phyloP scores from a whole-genome alignment of 2,329 filamentous ascomycete species.

The Hirsutella minnesotensis region DNA sequence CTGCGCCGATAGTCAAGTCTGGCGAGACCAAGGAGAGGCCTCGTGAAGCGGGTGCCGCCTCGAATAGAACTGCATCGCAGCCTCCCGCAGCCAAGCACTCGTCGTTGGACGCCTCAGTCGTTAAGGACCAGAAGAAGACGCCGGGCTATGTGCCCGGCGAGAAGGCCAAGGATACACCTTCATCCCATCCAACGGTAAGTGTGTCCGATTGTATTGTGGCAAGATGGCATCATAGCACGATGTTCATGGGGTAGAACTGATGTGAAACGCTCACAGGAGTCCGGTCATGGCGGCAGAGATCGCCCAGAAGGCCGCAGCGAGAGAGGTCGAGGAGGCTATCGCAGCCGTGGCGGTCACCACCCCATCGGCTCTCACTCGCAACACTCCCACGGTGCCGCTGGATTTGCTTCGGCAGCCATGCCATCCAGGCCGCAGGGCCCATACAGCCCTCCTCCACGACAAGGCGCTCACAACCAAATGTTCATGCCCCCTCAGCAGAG shows the following conservation, averaged over 20 bases:
- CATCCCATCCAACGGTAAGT: conserved; percentile 27
- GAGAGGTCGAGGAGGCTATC: conserved; percentile 30
- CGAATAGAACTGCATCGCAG: conserved; percentile 22
- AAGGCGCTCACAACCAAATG: conserved; percentile 23
- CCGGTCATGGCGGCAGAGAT: conserved; percentile 15
- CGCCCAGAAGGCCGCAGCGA: conserved; percentile 27
- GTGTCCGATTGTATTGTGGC: conserved; percentile 1
- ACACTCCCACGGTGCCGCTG: conserved; percentile 17
- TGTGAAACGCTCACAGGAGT: conserved; percentile 11
- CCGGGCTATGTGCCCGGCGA: conserved; percentile 21
- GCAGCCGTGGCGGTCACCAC: conserved; percentile 33
- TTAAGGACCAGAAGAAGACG: conserved; percentile 35
- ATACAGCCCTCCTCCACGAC: conserved; percentile 33
- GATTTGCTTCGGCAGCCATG: conserved; percentile 21
- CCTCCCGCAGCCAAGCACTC: conserved; percentile 30
- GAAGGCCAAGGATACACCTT: conserved; percentile 26
- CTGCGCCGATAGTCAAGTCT: conserved; percentile 17
- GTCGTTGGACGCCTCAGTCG: conserved; percentile 25
- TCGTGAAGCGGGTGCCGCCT: conserved; percentile 22
- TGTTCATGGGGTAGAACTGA: background rate
- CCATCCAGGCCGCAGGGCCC: conserved; percentile 22
- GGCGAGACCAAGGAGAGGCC: conserved; percentile 21
- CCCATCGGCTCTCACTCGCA: conserved; percentile 21
- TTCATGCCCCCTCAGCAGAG: conserved; percentile 21
- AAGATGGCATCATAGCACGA: background rate